A percentile compares a stretch with the other conserved stretches of the same genome.
phyloP scores from a whole-genome alignment of 805 yeast genomes.

The Cyberlindnera subsufficiens region DNA sequence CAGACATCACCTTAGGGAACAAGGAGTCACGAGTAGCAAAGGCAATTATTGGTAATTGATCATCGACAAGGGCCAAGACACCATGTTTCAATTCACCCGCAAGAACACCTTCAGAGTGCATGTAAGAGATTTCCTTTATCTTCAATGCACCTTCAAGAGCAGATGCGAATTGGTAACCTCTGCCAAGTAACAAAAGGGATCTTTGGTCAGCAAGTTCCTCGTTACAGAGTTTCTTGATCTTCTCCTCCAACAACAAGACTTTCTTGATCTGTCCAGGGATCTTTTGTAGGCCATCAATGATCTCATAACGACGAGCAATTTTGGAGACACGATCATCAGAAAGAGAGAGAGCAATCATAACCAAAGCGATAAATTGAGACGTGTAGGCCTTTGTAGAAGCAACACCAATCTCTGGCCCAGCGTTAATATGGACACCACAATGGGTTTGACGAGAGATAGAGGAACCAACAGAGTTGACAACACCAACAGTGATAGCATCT shows the following conservation, averaged over 20 bases:
- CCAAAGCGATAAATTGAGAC: slow-evolving; percentile 94
- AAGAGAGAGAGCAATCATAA: slow-evolving; percentile 92
- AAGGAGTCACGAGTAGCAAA: slow-evolving; percentile 95
- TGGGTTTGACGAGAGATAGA: slow-evolving; percentile 94
- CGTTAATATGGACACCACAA: slow-evolving; percentile 99
- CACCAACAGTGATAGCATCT: slow-evolving; percentile 96
- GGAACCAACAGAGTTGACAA: slow-evolving; percentile 96
- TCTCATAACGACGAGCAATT: slow-evolving; percentile 70
- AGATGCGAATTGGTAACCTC: slow-evolving; percentile 96
- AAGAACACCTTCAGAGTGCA: slow-evolving; percentile 98
- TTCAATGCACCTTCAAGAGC: slow-evolving; percentile 98
- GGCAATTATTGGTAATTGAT: slow-evolving; percentile 86
- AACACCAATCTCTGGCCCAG: slow-evolving; percentile 99
- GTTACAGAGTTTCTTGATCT: slow-evolving; percentile 71
- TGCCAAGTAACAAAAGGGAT: slow-evolving; percentile 85
- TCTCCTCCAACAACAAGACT: slow-evolving; percentile 67
- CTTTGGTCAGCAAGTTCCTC: slow-evolving; percentile 71
- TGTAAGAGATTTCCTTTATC: slow-evolving; percentile 96
- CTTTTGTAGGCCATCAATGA: slow-evolving; percentile 75
- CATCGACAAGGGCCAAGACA: slow-evolving; percentile 94
- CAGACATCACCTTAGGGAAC: slow-evolving; percentile 92
- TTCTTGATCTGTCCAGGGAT: slow-evolving; percentile 83
- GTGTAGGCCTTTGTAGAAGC: slow-evolving; percentile 99
- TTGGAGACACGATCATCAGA: slow-evolving; percentile 86
- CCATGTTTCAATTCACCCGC: slow-evolving; percentile 99